A percentile compares a stretch with the other conserved stretches of the same genome.
Evolutionary conservation across 2,329 filamentous ascomycete species (phyloP).

Genomic region (Botryotinia narcissicola): DNA sequence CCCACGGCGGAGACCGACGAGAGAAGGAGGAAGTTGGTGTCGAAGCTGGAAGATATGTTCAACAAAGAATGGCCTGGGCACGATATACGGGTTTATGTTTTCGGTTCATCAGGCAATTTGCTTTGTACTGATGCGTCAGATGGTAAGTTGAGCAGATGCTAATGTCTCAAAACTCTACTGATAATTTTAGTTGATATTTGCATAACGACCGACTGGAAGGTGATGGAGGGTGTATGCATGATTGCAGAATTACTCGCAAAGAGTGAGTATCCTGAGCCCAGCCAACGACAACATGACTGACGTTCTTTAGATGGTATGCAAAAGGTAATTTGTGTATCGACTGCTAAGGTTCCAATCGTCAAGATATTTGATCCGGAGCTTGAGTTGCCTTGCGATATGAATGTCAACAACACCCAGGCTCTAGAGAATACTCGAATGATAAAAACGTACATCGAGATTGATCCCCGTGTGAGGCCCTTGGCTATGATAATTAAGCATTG

Average conservation of each 20-base stretch:
- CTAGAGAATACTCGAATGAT: conserved; percentile 98
- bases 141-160: conserved; percentile 55
- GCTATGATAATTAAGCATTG: conserved; percentile 98
- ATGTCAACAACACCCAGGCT: conserved; percentile 94
- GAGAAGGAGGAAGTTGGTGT: conserved; percentile 72
- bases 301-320: conserved; percentile 79
- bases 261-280: conserved; percentile 56
- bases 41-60: conserved; percentile 83
- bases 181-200: conserved; percentile 79
- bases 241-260: conserved; percentile 82
- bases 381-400: conserved; percentile 90
- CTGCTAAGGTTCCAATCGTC: conserved; percentile 95
- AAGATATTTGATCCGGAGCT: conserved; percentile 98
- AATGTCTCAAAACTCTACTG: conserved; percentile 18
- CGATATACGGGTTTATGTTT: conserved; percentile 86
- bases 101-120: conserved; percentile 96
- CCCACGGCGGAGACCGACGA: conserved; percentile 77
- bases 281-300: conserved; percentile 38
- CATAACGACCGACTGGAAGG: conserved; percentile 87
- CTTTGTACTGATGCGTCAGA: conserved; percentile 95
- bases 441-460: conserved; percentile 91
- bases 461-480: conserved; percentile 83
- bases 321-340: conserved; percentile 89
- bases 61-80: conserved; percentile 90
- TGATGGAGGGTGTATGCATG: conserved; percentile 84